These are phyloP conservation scores for Barnettozyma vustinii DNA, from an alignment of 805 yeast species.

Conservation along the genomic window DNA sequence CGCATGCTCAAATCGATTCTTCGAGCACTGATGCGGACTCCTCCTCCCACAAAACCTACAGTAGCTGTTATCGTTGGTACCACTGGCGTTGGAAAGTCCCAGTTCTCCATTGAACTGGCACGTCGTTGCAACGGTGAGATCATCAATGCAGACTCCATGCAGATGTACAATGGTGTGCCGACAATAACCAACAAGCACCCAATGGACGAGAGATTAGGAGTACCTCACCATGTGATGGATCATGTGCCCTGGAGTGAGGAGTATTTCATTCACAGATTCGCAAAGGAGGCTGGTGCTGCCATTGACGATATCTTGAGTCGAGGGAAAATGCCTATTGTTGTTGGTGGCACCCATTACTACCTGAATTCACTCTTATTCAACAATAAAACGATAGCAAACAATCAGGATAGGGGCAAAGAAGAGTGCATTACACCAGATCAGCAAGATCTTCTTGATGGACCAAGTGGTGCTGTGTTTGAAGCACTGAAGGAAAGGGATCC, in stretches of 20 bases:
- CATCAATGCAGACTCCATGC: slow-evolving; percentile 97
- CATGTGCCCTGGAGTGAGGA: slow-evolving; percentile 78
- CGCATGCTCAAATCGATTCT: not conserved
- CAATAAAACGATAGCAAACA: slow-evolving; percentile 53
- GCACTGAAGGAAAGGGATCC: slow-evolving; percentile 59
- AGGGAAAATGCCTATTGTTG: slow-evolving; percentile 78
- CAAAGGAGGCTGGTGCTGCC: slow-evolving; percentile 56
- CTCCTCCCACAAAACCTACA: slow-evolving; percentile 18
- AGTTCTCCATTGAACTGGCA: slow-evolving; percentile 76
- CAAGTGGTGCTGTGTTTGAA: slow-evolving; percentile 44
- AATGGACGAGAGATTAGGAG: slow-evolving; percentile 59
- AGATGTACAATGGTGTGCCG: slow-evolving; percentile 70
- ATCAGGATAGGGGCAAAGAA: slow-evolving; percentile 1
- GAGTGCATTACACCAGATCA: slow-evolving; percentile 29
- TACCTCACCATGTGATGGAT: slow-evolving; percentile 84
- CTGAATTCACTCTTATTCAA: slow-evolving; percentile 70
- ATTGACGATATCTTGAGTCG: slow-evolving; percentile 60
- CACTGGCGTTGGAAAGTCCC: slow-evolving; percentile 95
- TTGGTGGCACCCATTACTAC: slow-evolving; percentile 96
- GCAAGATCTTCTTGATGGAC: slow-evolving; percentile 45
- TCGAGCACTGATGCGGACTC: not conserved
- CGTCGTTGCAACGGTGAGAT: slow-evolving; percentile 75
- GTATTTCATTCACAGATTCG: slow-evolving; percentile 75
- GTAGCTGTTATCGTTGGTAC: slow-evolving; percentile 79
- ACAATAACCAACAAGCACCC: slow-evolving; percentile 94